These are phyloP conservation scores for Flaveria brownii DNA, from an alignment of 129 eudicot species.

Conservation along the genomic window DNA sequence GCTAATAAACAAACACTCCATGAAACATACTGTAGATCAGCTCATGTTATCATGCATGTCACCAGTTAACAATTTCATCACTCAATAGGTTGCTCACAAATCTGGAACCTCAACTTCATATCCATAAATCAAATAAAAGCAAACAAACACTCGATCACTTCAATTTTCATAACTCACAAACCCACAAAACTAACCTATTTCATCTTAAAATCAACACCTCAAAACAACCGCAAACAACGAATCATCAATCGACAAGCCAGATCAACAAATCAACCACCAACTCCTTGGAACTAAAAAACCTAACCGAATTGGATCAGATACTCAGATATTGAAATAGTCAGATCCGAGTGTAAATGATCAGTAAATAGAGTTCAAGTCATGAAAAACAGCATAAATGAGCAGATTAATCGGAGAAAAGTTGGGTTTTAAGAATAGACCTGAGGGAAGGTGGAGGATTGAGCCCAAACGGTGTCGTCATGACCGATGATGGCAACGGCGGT, in stretches of 20 bases:
- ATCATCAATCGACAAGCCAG: constrained; percentile 20
- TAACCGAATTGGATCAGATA: not conserved
- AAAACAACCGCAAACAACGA: constrained; percentile 8
- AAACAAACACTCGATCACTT: not conserved
- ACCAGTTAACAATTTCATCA: not conserved
- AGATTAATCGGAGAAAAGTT: not conserved
- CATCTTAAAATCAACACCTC: not conserved
- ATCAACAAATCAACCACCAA: constrained; percentile 5
- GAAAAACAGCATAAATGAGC: not conserved
- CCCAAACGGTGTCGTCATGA: constrained; percentile 69
- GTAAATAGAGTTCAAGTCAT: not conserved
- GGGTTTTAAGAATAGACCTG: constrained; percentile 35
- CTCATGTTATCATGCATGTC: constrained; percentile 13
- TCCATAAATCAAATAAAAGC: constrained; percentile 10
- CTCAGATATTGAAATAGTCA: too few relatives aligned
- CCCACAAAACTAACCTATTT: not conserved
- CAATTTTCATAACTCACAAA: too few relatives aligned
- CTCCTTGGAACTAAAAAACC: too few relatives aligned
- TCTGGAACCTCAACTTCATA: constrained; percentile 3
- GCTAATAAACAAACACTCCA: not conserved
- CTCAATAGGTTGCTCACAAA: constrained; percentile 10
- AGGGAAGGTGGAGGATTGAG: constrained; percentile 65
- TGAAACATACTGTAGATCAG: not conserved
- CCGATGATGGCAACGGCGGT: constrained; percentile 67
- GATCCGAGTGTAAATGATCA: constrained; percentile 30